Evolutionary conservation across 2,329 filamentous ascomycete species (phyloP).

Genomic region (Aspergillus sp.): DNA sequence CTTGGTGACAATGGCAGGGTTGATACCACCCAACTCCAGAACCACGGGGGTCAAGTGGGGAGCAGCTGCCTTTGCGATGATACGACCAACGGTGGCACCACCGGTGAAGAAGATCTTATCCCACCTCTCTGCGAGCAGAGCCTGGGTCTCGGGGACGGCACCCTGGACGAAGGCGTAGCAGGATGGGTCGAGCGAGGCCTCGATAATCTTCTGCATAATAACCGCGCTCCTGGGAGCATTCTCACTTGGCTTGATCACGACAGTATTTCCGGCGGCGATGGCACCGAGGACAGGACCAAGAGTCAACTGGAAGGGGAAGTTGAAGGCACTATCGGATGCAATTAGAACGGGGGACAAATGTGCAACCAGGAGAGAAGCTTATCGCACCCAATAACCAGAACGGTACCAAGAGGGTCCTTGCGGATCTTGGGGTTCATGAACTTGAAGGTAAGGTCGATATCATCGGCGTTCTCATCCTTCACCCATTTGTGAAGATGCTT

Average conservation of each 20-base stretch:
- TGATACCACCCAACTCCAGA: conserved; percentile 86
- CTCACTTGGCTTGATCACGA: conserved; percentile 88
- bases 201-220: conserved; percentile 75
- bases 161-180: conserved; percentile 81
- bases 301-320: conserved; percentile 84
- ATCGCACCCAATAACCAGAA: conserved; percentile 75
- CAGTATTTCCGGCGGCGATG: conserved; percentile 88
- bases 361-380: not conserved
- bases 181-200: conserved; percentile 71
- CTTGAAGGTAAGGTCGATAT: conserved; percentile 68
- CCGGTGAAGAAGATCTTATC: conserved; percentile 99
- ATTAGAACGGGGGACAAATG: not conserved
- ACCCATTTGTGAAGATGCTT: conserved; percentile 78
- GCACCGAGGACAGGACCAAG: conserved; percentile 81
- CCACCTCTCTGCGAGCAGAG: conserved; percentile 66
- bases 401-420: conserved; percentile 83
- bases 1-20: conserved; percentile 88
- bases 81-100: conserved; percentile 72
- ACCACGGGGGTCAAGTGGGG: conserved; percentile 82
- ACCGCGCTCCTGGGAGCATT: conserved; percentile 72
- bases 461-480: conserved; percentile 73
- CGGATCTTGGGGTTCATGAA: conserved; percentile 72
- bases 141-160: conserved; percentile 33
- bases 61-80: conserved; percentile 87
- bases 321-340: conserved; percentile 65